These are phyloP conservation scores for Metrosideros polymorpha DNA, from an alignment of 441 rosid species.

Conservation along the genomic window DNA sequence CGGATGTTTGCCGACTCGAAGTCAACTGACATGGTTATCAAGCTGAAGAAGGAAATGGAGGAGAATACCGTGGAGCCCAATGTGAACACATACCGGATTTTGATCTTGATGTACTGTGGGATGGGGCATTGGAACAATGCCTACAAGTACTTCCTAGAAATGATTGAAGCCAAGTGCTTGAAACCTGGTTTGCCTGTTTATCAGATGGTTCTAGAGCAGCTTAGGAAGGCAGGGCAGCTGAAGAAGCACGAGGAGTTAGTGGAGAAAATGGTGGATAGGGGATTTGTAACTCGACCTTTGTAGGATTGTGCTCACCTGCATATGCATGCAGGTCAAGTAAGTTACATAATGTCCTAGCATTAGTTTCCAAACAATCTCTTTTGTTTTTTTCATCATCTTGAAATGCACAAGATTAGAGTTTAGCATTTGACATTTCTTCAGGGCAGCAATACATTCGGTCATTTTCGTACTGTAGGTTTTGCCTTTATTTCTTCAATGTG, in stretches of 20 bases:
- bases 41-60: constrained; percentile 89
- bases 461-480: background rate
- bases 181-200: constrained; percentile 59
- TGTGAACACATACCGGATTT: constrained; percentile 66
- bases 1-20: constrained; percentile 55
- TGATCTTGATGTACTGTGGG: constrained; percentile 76
- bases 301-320: constrained; percentile 4
- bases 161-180: constrained; percentile 76
- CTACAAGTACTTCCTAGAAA: constrained; percentile 60
- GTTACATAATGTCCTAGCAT: background rate
- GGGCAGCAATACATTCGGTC: background rate
- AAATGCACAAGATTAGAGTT: background rate
- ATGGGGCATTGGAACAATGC: constrained; percentile 98
- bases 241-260: constrained; percentile 89
- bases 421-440: background rate
- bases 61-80: constrained; percentile 68
- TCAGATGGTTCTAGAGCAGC: constrained; percentile 61
- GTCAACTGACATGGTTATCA: constrained; percentile 81
- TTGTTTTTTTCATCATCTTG: background rate
- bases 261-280: constrained; percentile 72
- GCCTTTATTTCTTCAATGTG: background rate
- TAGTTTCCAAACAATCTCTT: background rate
- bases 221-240: constrained; percentile 68
- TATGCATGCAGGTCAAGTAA: background rate
- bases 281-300: constrained; percentile 49